Evolutionary conservation across 371 early-diverging fungal species (phyloP), one percentile per base, ranked within the genome.

Genomic region (Mortierella sp.): DNA sequence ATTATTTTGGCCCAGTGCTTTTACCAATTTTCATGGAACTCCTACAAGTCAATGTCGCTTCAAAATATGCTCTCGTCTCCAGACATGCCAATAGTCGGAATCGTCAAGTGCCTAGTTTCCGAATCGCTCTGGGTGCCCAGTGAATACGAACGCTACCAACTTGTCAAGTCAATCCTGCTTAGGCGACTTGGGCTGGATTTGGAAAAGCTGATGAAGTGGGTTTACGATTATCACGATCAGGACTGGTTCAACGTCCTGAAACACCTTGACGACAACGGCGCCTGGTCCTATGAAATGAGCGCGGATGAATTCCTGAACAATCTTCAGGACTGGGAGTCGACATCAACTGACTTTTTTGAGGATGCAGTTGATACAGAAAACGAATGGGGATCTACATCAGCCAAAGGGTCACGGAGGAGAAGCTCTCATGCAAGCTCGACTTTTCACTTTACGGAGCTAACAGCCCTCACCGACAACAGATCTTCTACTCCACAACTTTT

Each of bases 71-170:
- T 77, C 21, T 69, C 72, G 3, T 77, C 79, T 2, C 79, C 68
- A 14, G 70, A 72, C 1, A 77, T 77, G 79, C 79, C 79, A 4
- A 62, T 69, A n/a, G 79, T 62, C 0, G 79, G 79, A 7, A 28
- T 77, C 37, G 57, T 77, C 46, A 77, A 77, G 51, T 62, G 62
- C 16, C 37, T 77, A 2, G 60, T 69, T 11, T 60, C 79, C 0
- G 79, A 77, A 18, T 68, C 79, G 7, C 79, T 77, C 23, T 77
- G 68, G 66, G 73, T 77, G 1, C 79, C 72, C 19, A 77, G 66
- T 37, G 79, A 77, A 28, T 77, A 62, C 51, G 79, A 77, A 48
- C 79, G 79, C 16, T 77, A 77, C 37, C 72, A 72, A n/a, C 52
- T 77, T 1, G 69, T 72, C 60, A 77, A 77, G 30, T 52, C 69